These are phyloP conservation scores for Umbelopsis sp. DNA, from an alignment of 192 early-diverging fungal species.

Conservation along the genomic window DNA sequence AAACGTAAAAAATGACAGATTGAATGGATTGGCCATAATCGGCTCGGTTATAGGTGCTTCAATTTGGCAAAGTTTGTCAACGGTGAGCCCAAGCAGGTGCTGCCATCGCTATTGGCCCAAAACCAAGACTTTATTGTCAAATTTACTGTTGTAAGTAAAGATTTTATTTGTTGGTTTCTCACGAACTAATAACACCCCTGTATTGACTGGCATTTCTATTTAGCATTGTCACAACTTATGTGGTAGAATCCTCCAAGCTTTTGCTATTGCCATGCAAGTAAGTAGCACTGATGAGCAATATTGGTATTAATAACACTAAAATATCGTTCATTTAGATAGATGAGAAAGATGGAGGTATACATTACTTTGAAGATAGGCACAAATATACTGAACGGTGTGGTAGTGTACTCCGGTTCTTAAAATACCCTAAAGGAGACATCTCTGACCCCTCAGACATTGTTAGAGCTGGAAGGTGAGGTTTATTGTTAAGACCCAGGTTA, in stretches of 20 bases:
- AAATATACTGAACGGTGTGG: conserved; percentile 43
- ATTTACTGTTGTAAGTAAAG: conserved; percentile 40
- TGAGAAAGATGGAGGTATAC: conserved; percentile 43
- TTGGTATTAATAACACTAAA: conserved; percentile 25
- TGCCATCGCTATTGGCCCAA: conserved; percentile 24
- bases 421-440: conserved; percentile 51
- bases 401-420: conserved; percentile 55
- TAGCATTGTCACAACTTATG: conserved; percentile 47
- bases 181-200: neutral
- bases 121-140: conserved; percentile 20
- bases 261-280: conserved; percentile 55
- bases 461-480: conserved; percentile 49
- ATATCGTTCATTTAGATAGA: conserved; percentile 32
- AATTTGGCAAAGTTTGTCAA: conserved; percentile 47
- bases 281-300: conserved; percentile 31
- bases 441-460: conserved; percentile 36
- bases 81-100: conserved; percentile 25
- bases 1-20: too few relatives aligned
- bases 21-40: too few relatives aligned
- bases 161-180: neutral
- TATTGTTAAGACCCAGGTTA: too few relatives aligned
- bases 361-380: conserved; percentile 50
- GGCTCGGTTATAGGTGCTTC: conserved; percentile 37
- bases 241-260: conserved; percentile 44
- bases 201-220: neutral